A percentile compares a stretch with the other conserved stretches of the same genome.
phyloP scores from a whole-genome alignment of 2,329 filamentous ascomycete genomes.

The Didymella sp. region DNA sequence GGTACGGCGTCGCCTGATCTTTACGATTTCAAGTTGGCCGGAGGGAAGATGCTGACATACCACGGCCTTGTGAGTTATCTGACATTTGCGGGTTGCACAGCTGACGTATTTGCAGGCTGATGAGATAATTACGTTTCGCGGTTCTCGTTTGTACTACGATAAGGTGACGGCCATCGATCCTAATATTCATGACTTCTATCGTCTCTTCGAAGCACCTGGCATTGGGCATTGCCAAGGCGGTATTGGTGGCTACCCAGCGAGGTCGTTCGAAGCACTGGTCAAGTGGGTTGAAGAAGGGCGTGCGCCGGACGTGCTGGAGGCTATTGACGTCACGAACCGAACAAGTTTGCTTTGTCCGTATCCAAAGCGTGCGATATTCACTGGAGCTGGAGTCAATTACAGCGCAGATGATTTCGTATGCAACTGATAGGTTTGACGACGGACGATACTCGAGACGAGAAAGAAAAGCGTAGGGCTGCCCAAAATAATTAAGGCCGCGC shows the following conservation, averaged over 20 bases:
- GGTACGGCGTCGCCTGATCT: conserved; percentile 28
- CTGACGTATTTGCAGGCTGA: conserved; percentile 15
- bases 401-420: conserved; percentile 2
- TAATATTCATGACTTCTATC: conserved; percentile 31
- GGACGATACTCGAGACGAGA: background rate
- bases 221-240: conserved; percentile 33
- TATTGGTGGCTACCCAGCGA: conserved; percentile 31
- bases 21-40: conserved; percentile 22
- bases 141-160: conserved; percentile 24
- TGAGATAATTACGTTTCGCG: conserved; percentile 12
- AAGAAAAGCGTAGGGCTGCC: no score
- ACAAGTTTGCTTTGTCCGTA: conserved; percentile 29
- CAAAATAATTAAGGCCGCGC: background rate
- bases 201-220: conserved; percentile 34
- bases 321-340: conserved; percentile 14
- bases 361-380: conserved; percentile 16
- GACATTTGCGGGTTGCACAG: no score
- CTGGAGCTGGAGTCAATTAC: background rate
- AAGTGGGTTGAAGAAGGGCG: conserved; percentile 39
- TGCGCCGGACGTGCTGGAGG: conserved; percentile 24
- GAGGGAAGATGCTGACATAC: conserved; percentile 37
- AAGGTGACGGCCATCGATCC: conserved; percentile 16
- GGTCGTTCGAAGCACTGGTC: conserved; percentile 42
- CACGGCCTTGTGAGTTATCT: conserved; percentile 27
- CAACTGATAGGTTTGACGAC: background rate